These are phyloP conservation scores for Oxytropis ochrocephala DNA, from an alignment of 306 rosid species.

Conservation along the genomic window DNA sequence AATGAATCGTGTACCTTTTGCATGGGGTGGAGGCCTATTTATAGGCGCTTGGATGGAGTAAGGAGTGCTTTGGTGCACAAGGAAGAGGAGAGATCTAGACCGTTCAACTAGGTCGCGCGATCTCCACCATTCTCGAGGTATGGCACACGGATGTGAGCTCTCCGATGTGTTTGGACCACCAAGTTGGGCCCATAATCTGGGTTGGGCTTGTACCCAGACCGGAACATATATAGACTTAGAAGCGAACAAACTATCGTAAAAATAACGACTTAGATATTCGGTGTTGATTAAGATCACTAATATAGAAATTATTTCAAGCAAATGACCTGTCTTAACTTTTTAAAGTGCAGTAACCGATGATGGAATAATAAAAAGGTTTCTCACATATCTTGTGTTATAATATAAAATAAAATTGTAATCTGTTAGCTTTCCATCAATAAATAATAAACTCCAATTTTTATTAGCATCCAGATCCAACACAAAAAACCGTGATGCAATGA, in stretches of 20 bases:
- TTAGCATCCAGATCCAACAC: not conserved
- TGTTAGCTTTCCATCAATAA: not conserved
- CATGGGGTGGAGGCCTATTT: no score
- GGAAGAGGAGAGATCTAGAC: no score
- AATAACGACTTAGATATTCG: conserved; percentile 1
- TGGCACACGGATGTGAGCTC: no score
- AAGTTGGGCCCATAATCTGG: no score
- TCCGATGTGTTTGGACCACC: no score
- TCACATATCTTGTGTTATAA: not conserved
- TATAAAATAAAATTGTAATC: not conserved
- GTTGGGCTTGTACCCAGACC: no score
- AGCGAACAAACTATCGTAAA: not conserved
- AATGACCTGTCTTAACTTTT: conserved; percentile 6
- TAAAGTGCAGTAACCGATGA: not conserved
- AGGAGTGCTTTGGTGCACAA: no score
- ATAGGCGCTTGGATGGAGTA: no score
- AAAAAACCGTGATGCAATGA: not conserved
- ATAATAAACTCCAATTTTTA: not conserved
- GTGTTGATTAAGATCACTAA: not conserved
- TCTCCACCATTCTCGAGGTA: no score
- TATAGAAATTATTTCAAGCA: not conserved
- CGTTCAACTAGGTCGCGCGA: no score
- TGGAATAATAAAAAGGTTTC: not conserved
- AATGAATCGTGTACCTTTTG: no score
- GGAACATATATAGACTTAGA: not conserved